A percentile compares a stretch with the other conserved stretches of the same genome.
Evolutionary conservation across 2,329 filamentous ascomycete genomes (phyloP).

Genomic region (Alternaria postmessia): DNA sequence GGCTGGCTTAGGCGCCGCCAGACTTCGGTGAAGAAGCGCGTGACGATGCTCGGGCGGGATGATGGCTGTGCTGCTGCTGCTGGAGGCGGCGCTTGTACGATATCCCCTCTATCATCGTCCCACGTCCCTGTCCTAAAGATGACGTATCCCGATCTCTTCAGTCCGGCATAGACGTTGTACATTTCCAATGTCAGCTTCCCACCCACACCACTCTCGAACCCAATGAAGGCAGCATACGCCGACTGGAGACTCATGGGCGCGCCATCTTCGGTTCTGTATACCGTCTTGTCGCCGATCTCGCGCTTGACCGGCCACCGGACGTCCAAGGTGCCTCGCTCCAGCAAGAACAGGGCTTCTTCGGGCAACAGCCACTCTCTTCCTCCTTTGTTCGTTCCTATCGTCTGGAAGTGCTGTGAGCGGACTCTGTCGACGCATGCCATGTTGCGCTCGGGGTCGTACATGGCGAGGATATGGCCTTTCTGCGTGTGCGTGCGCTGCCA

Average conservation of each 20-base stretch:
- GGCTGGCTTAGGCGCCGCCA: conserved; percentile 43
- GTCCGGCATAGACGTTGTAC: conserved; percentile 85
- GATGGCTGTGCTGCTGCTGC: conserved; percentile 14
- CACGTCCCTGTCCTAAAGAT: conserved; percentile 73
- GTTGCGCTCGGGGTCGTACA: conserved; percentile 73
- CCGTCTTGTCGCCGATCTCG: conserved; percentile 39
- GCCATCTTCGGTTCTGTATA: conserved; percentile 60
- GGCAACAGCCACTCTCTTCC: conserved; percentile 81
- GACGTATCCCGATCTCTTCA: conserved; percentile 84
- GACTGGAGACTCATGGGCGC: conserved; percentile 91
- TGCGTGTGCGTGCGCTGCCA: conserved; percentile 78
- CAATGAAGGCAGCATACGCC: conserved; percentile 85
- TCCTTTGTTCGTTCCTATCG: conserved; percentile 69
- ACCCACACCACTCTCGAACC: conserved; percentile 64
- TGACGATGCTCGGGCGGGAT: conserved; percentile 33
- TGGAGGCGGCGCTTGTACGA: conserved; percentile 18
- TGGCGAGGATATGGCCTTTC: conserved; percentile 71
- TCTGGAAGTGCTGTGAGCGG: conserved; percentile 75
- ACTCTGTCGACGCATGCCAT: conserved; percentile 71
- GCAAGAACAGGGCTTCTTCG: conserved; percentile 87
- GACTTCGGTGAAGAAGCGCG: conserved; percentile 47
- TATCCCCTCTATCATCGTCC: conserved; percentile 38
- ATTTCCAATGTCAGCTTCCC: conserved; percentile 72
- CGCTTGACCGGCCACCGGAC: conserved; percentile 75
- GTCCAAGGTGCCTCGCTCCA: conserved; percentile 88